These are phyloP conservation scores for Solanum pinnatisectum DNA, from an alignment of 257 asterid species.

Conservation along the genomic window DNA sequence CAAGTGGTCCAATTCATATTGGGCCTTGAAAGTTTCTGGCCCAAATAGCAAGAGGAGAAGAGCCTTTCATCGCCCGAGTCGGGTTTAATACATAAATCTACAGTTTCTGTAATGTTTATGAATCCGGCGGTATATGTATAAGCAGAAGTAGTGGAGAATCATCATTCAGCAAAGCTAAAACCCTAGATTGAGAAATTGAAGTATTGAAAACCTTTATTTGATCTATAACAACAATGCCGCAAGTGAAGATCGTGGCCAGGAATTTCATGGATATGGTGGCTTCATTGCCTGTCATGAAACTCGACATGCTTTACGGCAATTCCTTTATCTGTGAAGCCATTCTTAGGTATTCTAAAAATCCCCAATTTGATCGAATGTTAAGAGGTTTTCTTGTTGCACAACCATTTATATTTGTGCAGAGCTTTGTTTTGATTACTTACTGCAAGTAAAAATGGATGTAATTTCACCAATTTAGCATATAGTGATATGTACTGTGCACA, in stretches of 20 bases:
- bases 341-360: slow-evolving; percentile 44
- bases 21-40: background rate
- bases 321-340: slow-evolving; percentile 92
- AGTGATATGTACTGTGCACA: background rate
- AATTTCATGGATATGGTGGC: slow-evolving; percentile 99
- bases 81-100: background rate
- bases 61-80: background rate
- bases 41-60: background rate
- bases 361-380: background rate
- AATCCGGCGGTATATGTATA: background rate
- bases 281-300: slow-evolving; percentile 86
- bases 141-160: background rate
- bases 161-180: background rate
- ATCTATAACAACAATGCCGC: slow-evolving; percentile 54
- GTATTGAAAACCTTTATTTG: background rate
- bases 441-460: background rate
- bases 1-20: background rate
- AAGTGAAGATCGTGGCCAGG: slow-evolving; percentile 80
- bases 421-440: background rate
- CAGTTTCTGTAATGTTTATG: background rate
- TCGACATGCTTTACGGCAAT: slow-evolving; percentile 77
- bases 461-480: background rate
- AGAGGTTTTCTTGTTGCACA: background rate
- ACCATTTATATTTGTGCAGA: background rate
- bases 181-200: background rate